Percentiles rank a stretch among this genome's conserved stretches.
Conservation (phyloP, 306 rosid genomes). For the Benincasa hispida region DNA sequence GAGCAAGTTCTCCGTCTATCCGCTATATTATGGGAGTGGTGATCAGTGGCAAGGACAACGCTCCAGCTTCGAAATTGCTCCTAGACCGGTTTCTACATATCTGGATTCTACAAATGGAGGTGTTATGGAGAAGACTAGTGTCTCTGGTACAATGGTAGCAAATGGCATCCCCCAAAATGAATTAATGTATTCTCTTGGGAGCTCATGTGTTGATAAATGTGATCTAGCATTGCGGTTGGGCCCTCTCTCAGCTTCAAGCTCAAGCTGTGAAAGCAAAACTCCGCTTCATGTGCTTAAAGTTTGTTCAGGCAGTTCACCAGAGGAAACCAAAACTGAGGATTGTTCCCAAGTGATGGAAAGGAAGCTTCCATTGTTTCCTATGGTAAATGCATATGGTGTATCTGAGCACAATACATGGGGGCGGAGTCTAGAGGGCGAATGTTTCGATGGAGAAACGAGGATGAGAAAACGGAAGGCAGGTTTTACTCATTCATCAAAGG, state of each 20-base stretch:
- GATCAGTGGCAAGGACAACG: constrained; percentile 7
- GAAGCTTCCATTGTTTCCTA: constrained; percentile 1
- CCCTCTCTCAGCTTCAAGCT: constrained; percentile 17
- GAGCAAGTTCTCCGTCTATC: constrained; percentile 27
- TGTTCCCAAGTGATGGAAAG: constrained; percentile 1
- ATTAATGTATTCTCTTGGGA: constrained; percentile 7
- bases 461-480: constrained; percentile 27
- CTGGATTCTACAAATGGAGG: constrained; percentile 15
- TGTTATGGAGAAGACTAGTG: constrained; percentile 1
- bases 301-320: background rate
- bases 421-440: constrained; percentile 7
- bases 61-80: constrained; percentile 5
- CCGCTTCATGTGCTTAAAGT: constrained; percentile 10
- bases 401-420: constrained; percentile 2
- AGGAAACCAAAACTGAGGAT: constrained; percentile 5
- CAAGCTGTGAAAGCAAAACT: constrained; percentile 10
- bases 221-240: constrained; percentile 65
- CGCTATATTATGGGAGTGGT: constrained; percentile 26
- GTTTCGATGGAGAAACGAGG: constrained; percentile 8
- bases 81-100: constrained; percentile 10
- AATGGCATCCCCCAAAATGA: constrained; percentile 5
- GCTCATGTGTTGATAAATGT: constrained; percentile 17
- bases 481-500: constrained; percentile 9
- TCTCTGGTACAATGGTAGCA: constrained; percentile 9
- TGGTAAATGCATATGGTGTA: constrained; percentile 7